These are phyloP conservation scores for Pseudogymnoascus sp. DNA, from an alignment of 2,329 filamentous ascomycete genomes.

Conservation along the genomic window DNA sequence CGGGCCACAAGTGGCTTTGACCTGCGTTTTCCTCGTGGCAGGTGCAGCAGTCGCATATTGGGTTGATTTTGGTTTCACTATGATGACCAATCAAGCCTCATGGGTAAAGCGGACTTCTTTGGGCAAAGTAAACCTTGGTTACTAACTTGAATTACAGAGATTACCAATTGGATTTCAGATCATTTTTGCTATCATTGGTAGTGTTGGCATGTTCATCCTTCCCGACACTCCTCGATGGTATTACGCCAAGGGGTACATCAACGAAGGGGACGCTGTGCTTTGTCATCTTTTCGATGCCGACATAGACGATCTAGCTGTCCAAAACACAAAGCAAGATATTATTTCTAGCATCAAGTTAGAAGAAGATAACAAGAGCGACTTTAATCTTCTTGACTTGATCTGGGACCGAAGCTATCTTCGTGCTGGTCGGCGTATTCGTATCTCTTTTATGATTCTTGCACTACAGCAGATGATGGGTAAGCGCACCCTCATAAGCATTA, in stretches of 20 bases:
- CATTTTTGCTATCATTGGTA: conserved; percentile 27
- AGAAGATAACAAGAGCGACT: conserved; percentile 22
- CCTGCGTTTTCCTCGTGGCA: conserved; percentile 21
- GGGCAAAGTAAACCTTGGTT: not conserved
- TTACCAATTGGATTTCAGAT: conserved; percentile 29
- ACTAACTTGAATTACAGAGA: conserved; percentile 13
- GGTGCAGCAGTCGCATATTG: conserved; percentile 27
- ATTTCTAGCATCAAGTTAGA: conserved; percentile 24
- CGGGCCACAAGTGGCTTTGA: conserved; percentile 24
- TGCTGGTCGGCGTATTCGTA: conserved; percentile 31
- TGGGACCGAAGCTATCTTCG: conserved; percentile 32
- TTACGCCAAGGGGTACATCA: conserved; percentile 19
- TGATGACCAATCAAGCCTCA: conserved; percentile 21
- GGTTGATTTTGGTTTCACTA: conserved; percentile 16
- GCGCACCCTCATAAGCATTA: not conserved
- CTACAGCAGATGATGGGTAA: conserved; percentile 16
- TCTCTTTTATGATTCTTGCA: conserved; percentile 30
- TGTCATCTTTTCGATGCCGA: conserved; percentile 9
- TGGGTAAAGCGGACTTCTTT: conserved; percentile 17
- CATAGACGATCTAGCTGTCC: conserved; percentile 15
- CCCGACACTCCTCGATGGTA: conserved; percentile 31
- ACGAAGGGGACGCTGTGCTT: conserved; percentile 14
- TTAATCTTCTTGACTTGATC: conserved; percentile 18
- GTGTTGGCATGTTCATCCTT: conserved; percentile 19
- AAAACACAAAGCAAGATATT: conserved; percentile 23